phyloP scores from a whole-genome alignment of 1,139 yeast species.

The Sugiyamaella novakii region DNA sequence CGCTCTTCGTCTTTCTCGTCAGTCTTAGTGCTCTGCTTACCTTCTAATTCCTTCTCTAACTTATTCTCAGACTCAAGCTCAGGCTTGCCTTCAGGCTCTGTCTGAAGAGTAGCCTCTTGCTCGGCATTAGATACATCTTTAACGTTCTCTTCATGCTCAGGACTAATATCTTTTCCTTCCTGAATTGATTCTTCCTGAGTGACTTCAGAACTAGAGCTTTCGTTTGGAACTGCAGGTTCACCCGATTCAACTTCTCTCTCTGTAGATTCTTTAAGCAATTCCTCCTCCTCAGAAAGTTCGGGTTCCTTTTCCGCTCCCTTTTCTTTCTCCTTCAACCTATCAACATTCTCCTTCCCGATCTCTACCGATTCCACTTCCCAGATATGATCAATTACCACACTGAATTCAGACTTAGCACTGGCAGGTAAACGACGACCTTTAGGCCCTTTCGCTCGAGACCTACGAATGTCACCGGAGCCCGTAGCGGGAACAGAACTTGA shows the following conservation, averaged over 20 bases:
- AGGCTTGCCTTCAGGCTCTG: background rate
- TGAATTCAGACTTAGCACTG: slow-evolving; percentile 39
- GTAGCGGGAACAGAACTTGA: slow-evolving; percentile 25
- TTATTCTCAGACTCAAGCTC: slow-evolving; percentile 6
- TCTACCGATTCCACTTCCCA: slow-evolving; percentile 30
- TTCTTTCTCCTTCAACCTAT: background rate
- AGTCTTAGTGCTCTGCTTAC: no score
- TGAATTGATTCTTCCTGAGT: background rate
- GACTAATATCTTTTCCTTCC: background rate
- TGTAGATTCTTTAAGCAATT: no score
- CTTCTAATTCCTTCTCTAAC: background rate
- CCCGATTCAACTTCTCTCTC: background rate
- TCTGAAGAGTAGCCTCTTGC: background rate
- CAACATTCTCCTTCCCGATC: background rate
- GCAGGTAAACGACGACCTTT: slow-evolving; percentile 75
- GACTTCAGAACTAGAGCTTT: background rate
- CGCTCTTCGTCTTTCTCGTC: no score
- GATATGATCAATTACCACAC: slow-evolving; percentile 30
- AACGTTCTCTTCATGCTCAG: background rate
- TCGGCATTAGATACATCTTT: background rate
- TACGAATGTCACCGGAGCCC: slow-evolving; percentile 43
- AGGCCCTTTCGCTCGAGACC: slow-evolving; percentile 72
- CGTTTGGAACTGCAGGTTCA: no score
- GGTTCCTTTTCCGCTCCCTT: background rate
- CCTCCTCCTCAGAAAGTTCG: background rate